These are phyloP conservation scores for Scalesia atractyloides DNA, from an alignment of 129 eudicot species.

Conservation along the genomic window DNA sequence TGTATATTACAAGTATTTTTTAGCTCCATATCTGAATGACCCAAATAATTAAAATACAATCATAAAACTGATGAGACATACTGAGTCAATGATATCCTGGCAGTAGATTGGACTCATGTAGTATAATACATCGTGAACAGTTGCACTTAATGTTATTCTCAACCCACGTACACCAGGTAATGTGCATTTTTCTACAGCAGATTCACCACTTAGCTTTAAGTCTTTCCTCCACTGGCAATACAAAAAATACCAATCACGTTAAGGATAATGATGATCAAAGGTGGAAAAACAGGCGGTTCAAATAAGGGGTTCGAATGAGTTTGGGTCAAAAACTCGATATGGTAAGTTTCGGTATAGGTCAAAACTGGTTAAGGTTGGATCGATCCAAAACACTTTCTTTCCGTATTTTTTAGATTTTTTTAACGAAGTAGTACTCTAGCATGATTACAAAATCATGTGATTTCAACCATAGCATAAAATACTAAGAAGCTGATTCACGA, in stretches of 20 bases:
- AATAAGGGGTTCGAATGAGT: neutral
- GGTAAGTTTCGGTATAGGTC: neutral
- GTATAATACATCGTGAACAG: conserved; percentile 94
- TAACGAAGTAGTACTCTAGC: neutral
- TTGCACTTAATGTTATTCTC: conserved; percentile 89
- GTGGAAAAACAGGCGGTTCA: neutral
- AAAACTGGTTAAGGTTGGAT: neutral
- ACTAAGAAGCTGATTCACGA: neutral
- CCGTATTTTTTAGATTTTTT: neutral
- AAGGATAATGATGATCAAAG: neutral
- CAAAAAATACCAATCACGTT: conserved; percentile 16
- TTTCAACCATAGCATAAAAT: neutral
- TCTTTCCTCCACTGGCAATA: conserved; percentile 89
- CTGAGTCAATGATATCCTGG: conserved; percentile 95
- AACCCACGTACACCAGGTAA: conserved; percentile 89
- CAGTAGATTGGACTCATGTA: conserved; percentile 99
- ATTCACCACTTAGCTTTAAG: conserved; percentile 87
- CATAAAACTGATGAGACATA: conserved; percentile 24
- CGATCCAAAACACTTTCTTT: neutral
- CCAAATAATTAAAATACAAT: neutral
- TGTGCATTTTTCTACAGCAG: conserved; percentile 86
- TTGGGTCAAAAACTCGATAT: neutral
- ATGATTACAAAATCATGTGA: neutral
- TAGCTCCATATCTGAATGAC: neutral
- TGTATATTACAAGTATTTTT: neutral